These are phyloP conservation scores for Nitzschia inconspicua DNA, from an alignment of 108 stramenopile species.

Conservation along the genomic window DNA sequence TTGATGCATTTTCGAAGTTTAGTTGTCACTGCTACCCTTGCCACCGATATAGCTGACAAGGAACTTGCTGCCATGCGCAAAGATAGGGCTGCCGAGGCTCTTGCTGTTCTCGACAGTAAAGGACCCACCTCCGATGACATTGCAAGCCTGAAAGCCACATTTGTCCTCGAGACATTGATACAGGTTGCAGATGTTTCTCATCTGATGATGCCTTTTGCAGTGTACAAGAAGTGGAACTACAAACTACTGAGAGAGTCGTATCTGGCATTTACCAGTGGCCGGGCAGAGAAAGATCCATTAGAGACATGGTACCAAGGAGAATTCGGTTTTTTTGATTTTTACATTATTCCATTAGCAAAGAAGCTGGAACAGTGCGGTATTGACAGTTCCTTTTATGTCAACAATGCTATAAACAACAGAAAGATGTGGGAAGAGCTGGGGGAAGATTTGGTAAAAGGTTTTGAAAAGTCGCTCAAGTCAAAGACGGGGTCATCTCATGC, in stretches of 20 bases:
- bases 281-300: conserved; percentile 27
- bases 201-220: conserved; percentile 38
- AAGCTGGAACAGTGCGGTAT: conserved; percentile 45
- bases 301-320: conserved; percentile 40
- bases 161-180: conserved; percentile 45
- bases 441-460: conserved; percentile 1
- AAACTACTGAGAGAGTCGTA: conserved; percentile 41
- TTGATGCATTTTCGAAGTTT: conserved; percentile 23
- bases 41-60: conserved; percentile 48
- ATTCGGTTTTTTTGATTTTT: too few species aligned
- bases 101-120: too few species aligned
- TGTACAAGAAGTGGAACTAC: conserved; percentile 45
- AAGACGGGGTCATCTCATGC: too few species aligned
- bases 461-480: too few species aligned
- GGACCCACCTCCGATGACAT: conserved; percentile 4
- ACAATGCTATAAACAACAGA: conserved; percentile 33
- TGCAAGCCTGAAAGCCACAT: conserved; percentile 29
- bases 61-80: conserved; percentile 32
- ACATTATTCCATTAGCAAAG: conserved; percentile 45
- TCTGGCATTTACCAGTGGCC: conserved; percentile 28
- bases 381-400: conserved; percentile 26
- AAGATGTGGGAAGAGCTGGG: conserved; percentile 18
- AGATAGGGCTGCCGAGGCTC: conserved; percentile 28
- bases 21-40: conserved; percentile 31
- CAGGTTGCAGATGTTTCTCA: conserved; percentile 53